Evolutionary conservation across 805 yeast genomes (phyloP), one percentile per base, ranked within the genome.

Genomic region (Ogataea pignaliae): DNA sequence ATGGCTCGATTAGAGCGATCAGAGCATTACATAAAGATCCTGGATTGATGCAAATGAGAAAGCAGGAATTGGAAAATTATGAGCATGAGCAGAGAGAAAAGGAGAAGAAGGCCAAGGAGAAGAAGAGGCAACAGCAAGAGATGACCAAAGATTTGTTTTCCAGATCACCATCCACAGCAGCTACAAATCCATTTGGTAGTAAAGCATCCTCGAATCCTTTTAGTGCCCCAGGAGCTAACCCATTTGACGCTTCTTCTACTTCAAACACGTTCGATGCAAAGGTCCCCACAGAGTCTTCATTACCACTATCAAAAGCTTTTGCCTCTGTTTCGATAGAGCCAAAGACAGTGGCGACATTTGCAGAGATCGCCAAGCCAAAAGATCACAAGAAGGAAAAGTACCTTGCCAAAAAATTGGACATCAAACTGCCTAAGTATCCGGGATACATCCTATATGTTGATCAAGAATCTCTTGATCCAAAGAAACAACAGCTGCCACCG

Each of bases 391-490:
- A 36, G 36, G 11, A 43, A 44, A 14, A 37, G 31, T 10, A n/a
- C 15, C 15, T 42, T 29, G 33, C 45, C 11, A 41, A 36, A 7
- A 41, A 39, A 13, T 45, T 41, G 13, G 45, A 36, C 5, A 46
- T 47, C 43, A 55, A 63, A 17, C 54, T 72, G 4, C 84, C 85
- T 16, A 56, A 65, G 17, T 86, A 77, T 52, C 82, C 83, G 4
- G 90, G 89, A 3, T 81, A 62, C 56, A 76, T 84, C 52, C 57
- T 88, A 3, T 86, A 78, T 57, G 83, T 88, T 4, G 95, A 87
- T 37, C 73, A 73, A 41, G 97, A 90, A 60, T 73, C 65, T 37
- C 71, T 83, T 56, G 78, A 76, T 55, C 63, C 65, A 2, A 75
- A 75, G 44, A 71, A 71, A 43, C 72, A 71, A 47, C 69, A 60